These are phyloP conservation scores for Metrosideros polymorpha DNA, from an alignment of 441 rosid genomes.

Conservation along the genomic window DNA sequence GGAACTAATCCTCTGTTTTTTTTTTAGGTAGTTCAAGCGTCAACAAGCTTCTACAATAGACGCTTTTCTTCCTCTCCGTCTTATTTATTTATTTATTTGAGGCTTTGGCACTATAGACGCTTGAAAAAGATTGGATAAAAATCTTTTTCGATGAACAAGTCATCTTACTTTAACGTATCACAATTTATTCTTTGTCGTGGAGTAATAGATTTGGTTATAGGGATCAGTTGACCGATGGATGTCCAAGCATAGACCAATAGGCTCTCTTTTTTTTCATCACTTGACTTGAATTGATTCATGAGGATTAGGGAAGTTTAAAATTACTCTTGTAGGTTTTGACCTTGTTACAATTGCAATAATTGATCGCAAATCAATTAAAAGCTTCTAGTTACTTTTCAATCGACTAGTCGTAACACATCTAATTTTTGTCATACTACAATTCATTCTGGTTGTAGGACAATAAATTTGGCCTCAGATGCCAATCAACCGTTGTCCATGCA, in stretches of 20 bases:
- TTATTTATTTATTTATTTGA: too few species aligned
- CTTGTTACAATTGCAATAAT: not conserved
- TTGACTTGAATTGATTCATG: not conserved
- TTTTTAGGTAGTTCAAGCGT: not conserved
- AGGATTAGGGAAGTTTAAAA: not conserved
- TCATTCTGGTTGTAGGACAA: too few species aligned
- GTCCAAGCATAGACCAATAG: not conserved
- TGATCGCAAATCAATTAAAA: not conserved
- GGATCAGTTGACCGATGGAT: not conserved
- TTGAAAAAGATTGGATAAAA: too few species aligned
- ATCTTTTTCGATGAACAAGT: not conserved
- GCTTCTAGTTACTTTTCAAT: not conserved
- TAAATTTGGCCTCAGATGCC: not conserved
- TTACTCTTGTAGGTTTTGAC: not conserved
- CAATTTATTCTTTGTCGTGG: not conserved
- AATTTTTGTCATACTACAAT: not conserved
- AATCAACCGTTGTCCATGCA: not conserved
- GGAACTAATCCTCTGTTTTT: too few species aligned
- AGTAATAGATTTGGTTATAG: too few species aligned
- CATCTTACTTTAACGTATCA: too few species aligned
- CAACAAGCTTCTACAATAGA: not conserved
- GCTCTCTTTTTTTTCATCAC: not conserved
- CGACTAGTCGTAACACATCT: not conserved
- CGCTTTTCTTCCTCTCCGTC: not conserved
- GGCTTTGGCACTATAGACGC: too few species aligned